Evolutionary conservation across 2,329 filamentous ascomycete genomes (phyloP).

Genomic region (Aspergillus terreus): DNA sequence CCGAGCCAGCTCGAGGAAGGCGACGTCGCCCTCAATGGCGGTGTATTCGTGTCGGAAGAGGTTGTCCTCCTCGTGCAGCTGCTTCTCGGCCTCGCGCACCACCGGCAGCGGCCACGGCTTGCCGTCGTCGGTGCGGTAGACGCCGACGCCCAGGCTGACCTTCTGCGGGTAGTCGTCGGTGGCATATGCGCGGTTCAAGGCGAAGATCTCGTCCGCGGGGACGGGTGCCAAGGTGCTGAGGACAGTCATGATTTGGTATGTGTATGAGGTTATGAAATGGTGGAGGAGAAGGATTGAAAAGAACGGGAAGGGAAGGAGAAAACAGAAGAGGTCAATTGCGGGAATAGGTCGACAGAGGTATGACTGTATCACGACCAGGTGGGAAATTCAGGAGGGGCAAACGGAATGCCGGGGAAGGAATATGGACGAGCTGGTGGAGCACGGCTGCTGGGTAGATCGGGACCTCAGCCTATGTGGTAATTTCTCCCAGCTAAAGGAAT

Average conservation of each 20-base stretch:
- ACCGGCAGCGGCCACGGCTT: constrained; percentile 96
- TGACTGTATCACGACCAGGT: not conserved
- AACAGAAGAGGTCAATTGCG: not conserved
- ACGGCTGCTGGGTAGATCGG: constrained; percentile 2
- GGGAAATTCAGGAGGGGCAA: not conserved
- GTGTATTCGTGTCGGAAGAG: constrained; percentile 95
- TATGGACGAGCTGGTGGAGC: constrained; percentile 11
- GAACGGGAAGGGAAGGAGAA: not conserved
- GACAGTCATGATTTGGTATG: constrained; percentile 23
- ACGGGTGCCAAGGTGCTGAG: constrained; percentile 66
- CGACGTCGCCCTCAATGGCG: constrained; percentile 79
- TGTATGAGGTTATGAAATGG: too few species aligned
- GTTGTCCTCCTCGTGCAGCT: constrained; percentile 77
- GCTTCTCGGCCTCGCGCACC: constrained; percentile 73
- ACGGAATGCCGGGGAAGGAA: not conserved
- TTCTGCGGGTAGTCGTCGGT: constrained; percentile 70
- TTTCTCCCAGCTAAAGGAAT: not conserved
- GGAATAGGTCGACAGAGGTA: not conserved
- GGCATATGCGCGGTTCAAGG: constrained; percentile 77
- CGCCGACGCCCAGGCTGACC: constrained; percentile 85
- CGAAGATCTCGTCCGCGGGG: constrained; percentile 87
- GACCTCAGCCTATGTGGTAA: not conserved
- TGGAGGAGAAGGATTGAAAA: too few species aligned
- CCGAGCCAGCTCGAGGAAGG: constrained; percentile 81
- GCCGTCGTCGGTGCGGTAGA: constrained; percentile 85